phyloP scores from a whole-genome alignment of 140 eudicot genomes.

The Erigeron philadelphicus region DNA sequence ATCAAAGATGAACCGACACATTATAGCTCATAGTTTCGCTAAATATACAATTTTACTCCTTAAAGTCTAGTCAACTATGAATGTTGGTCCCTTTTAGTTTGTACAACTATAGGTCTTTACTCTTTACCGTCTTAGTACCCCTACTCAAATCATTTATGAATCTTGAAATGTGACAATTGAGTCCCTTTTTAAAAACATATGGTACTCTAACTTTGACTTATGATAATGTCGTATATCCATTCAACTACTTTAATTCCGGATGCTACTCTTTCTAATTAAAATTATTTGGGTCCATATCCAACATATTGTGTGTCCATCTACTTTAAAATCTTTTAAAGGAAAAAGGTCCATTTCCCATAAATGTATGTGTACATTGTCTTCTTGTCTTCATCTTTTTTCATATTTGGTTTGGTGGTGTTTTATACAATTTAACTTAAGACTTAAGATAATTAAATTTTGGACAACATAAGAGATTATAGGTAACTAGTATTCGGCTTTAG shows the following conservation, averaged over 20 bases:
- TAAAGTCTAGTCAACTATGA: slow-evolving; percentile 19
- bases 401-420: too few relatives aligned
- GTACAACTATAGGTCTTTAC: slow-evolving; percentile 22
- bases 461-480: too few relatives aligned
- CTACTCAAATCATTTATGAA: slow-evolving; percentile 14
- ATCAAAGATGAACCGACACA: slow-evolving; percentile 23
- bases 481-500: too few relatives aligned
- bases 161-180: slow-evolving; percentile 21
- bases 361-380: too few relatives aligned
- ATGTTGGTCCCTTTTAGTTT: slow-evolving; percentile 20
- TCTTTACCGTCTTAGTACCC: not conserved
- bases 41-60: slow-evolving; percentile 26
- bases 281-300: not conserved
- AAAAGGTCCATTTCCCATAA: too few relatives aligned
- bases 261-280: not conserved
- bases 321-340: not conserved
- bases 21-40: slow-evolving; percentile 13
- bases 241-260: slow-evolving; percentile 5
- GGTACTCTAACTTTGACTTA: slow-evolving; percentile 20
- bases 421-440: too few relatives aligned
- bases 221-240: slow-evolving; percentile 12
- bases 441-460: too few relatives aligned
- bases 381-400: too few relatives aligned
- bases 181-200: slow-evolving; percentile 9
- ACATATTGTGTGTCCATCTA: not conserved